Evolutionary conservation across 257 asterid genomes (phyloP).

Genomic region (Ajuga chamaepitys): DNA sequence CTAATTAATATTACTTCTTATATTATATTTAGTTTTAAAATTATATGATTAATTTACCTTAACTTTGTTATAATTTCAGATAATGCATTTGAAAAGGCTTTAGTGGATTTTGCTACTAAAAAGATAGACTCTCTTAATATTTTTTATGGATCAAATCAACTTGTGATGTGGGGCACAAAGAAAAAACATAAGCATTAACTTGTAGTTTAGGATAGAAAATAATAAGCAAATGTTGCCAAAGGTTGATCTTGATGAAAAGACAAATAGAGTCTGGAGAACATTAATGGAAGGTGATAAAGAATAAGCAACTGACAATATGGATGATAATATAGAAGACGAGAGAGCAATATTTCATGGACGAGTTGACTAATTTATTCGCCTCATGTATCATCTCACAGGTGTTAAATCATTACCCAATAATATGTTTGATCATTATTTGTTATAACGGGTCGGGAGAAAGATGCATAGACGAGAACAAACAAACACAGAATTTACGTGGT

Average conservation of each 20-base stretch:
- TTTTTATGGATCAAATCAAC: slow-evolving; percentile 11
- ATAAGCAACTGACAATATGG: slow-evolving; percentile 13
- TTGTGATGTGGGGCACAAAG: slow-evolving; percentile 15
- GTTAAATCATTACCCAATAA: no score
- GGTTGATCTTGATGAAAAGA: slow-evolving; percentile 34
- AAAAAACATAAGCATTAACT: no score
- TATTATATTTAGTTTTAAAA: background rate
- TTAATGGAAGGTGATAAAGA: slow-evolving; percentile 23
- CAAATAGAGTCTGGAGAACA: slow-evolving; percentile 25
- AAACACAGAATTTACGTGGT: no score
- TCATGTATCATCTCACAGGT: slow-evolving; percentile 45
- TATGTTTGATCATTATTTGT: background rate
- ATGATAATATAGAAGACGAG: slow-evolving; percentile 21
- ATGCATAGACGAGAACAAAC: no score
- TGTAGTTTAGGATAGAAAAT: slow-evolving; percentile 9
- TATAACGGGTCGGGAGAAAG: no score
- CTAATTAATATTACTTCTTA: background rate
- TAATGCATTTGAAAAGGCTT: slow-evolving; percentile 6
- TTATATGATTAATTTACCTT: background rate
- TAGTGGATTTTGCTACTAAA: slow-evolving; percentile 7
- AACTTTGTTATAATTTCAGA: slow-evolving; percentile 6
- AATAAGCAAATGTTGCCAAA: background rate
- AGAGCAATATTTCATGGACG: slow-evolving; percentile 17
- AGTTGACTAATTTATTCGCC: slow-evolving; percentile 16
- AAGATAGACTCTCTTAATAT: slow-evolving; percentile 15